Percentiles rank a stretch among this genome's conserved stretches.
Conservation (phyloP, 2,329 filamentous ascomycete genomes). For the Paraconiothyrium brasiliense region DNA sequence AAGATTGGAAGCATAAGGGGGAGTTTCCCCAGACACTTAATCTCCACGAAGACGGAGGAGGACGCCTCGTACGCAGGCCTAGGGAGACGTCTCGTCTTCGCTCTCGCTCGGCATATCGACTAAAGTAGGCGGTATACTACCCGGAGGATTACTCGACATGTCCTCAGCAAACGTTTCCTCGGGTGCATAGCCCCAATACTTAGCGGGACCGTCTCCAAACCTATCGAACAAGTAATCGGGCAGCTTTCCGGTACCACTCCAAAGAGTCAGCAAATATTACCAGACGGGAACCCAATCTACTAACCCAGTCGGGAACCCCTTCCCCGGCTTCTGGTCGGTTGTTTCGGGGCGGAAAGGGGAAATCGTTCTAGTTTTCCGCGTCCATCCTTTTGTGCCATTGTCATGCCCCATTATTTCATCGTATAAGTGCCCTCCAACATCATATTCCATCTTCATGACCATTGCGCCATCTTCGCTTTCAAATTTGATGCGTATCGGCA, state of each 20-base stretch:
- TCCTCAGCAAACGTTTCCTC: not conserved
- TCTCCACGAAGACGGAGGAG: too few relatives aligned
- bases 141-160: not conserved
- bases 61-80: not conserved
- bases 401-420: slow-evolving; percentile 22
- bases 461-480: slow-evolving; percentile 40
- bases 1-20: too few relatives aligned
- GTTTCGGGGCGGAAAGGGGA: slow-evolving; percentile 4
- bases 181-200: not conserved
- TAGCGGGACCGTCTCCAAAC: not conserved
- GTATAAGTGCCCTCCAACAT: slow-evolving; percentile 7
- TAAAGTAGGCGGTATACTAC: not conserved
- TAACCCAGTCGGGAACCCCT: slow-evolving; percentile 11
- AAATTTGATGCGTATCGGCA: slow-evolving; percentile 38
- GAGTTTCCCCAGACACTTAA: too few relatives aligned
- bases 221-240: not conserved
- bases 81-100: not conserved
- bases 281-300: not conserved
- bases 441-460: slow-evolving; percentile 41
- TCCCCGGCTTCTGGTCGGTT: not conserved
- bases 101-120: not conserved
- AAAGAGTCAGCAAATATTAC: not conserved
- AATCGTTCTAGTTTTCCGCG: slow-evolving; percentile 12
- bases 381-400: slow-evolving; percentile 9
- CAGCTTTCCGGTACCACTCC: not conserved